A percentile compares a stretch with the other conserved stretches of the same genome.
phyloP scores from a whole-genome alignment of 169 alveolate genomes.

The Sarcocystis neurona region DNA sequence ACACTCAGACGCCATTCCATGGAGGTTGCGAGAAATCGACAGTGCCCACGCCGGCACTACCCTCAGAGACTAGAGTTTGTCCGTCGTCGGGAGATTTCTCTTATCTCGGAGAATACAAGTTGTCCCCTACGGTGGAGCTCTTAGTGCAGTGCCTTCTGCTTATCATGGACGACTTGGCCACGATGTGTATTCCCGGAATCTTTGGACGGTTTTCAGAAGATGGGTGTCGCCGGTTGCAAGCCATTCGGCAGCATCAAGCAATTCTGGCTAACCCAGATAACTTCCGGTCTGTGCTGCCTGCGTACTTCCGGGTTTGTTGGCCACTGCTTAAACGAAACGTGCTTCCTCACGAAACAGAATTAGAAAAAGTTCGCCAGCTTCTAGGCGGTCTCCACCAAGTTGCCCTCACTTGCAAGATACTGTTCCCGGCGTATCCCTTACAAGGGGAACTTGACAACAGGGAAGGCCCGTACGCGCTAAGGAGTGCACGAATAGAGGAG shows the following conservation, averaged over 20 bases:
- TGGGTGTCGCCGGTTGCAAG: neutral
- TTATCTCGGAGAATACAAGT: no score
- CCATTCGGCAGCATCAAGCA: slow-evolving; percentile 1
- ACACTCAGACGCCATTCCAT: no score
- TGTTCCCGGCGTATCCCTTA: neutral
- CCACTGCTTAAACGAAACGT: neutral
- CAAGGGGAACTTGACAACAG: slow-evolving; percentile 10
- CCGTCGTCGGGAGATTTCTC: no score
- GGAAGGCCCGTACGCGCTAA: slow-evolving; percentile 21
- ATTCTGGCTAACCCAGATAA: neutral
- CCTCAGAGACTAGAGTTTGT: no score
- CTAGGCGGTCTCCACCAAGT: neutral
- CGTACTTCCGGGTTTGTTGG: slow-evolving; percentile 16
- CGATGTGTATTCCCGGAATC: slow-evolving; percentile 19
- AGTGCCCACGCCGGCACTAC: no score
- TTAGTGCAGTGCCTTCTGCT: neutral
- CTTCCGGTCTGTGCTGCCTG: neutral
- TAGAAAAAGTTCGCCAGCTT: neutral
- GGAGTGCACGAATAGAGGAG: no score
- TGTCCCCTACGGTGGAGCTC: no score
- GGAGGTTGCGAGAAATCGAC: no score
- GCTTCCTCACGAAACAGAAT: neutral
- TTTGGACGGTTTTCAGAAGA: neutral
- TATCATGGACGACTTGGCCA: neutral
- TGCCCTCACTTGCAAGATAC: neutral